These are phyloP conservation scores for Leccinum rimulosum DNA, from an alignment of 768 basidiomycete genomes.

Conservation along the genomic window DNA sequence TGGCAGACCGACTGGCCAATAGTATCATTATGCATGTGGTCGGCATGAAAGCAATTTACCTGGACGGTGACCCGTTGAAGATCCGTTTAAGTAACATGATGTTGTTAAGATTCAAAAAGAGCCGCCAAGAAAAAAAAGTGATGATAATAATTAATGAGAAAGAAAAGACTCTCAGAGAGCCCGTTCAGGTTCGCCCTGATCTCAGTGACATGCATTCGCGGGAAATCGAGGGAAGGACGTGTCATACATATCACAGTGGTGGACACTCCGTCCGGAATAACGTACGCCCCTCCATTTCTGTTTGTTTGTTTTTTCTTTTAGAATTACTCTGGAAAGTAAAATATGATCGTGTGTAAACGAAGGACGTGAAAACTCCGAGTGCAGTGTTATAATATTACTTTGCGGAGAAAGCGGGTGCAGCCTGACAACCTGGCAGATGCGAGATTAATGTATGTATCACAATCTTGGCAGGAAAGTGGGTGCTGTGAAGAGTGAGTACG, in stretches of 20 bases:
- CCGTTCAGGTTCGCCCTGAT: background rate
- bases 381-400: background rate
- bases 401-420: background rate
- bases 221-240: background rate
- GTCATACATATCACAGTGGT: background rate
- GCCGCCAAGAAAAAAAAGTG: background rate
- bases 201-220: background rate
- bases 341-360: background rate
- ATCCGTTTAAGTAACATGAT: background rate
- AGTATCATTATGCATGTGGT: background rate
- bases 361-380: background rate
- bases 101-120: background rate
- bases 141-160: background rate
- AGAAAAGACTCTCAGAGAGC: background rate
- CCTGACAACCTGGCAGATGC: background rate
- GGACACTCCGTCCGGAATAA: background rate
- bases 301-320: background rate
- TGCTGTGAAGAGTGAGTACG: background rate
- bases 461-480: background rate
- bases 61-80: background rate
- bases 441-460: background rate
- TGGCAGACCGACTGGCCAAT: background rate
- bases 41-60: background rate
- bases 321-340: background rate
- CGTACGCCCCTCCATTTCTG: background rate